Evolutionary conservation across 768 basidiomycete species (phyloP), one percentile per base, ranked within the genome.

Genomic region (Coprinopsis sp.): DNA sequence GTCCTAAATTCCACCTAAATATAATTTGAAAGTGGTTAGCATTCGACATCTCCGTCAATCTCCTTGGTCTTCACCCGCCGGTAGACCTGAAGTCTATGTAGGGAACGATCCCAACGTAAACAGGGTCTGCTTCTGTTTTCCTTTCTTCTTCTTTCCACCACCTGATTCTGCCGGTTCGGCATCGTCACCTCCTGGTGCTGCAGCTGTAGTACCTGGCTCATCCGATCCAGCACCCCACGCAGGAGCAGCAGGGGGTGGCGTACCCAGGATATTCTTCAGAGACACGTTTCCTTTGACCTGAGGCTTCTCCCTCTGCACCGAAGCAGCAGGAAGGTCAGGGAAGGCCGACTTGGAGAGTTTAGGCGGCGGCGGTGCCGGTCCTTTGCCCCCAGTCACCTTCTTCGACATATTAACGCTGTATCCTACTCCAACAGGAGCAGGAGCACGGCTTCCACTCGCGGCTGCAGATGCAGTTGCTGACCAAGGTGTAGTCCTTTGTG

Each of bases 61-160:
- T n/a, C n/a, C n/a, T n/a, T n/a, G n/a, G n/a, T n/a, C n/a, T n/a
- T n/a, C n/a, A n/a, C n/a, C n/a, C n/a, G 16, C 34, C 16, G 18
- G 41, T 23, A 22, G 8, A 10, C 22, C 27, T 27, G 28, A n/a
- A 27, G 13, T 22, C 65, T 58, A 70, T 16, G 64, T 57, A 12
- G 74, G 71, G 63, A 76, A 72, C 4, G 73, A 63, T n/a, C 76
- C 75, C 47, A 77, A 61, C 10, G 73, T 90, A 56, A 91, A 92
- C 53, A 93, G 63, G 7, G 81, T 91, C 72, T 91, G 87, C 66
- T 91, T 91, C 61, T 81, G 79, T 64, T 91, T 90, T 1, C 81
- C 81, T 59, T 91, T 92, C 0, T 88, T 91, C 73, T 81, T 87
- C 79, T 54, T 79, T 84, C 0, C 54, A 24, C 10, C 56, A 29